A percentile compares a stretch with the other conserved stretches of the same genome.
These are phyloP conservation scores for Quercus suber DNA, from an alignment of 306 rosid genomes.

Conservation along the genomic window DNA sequence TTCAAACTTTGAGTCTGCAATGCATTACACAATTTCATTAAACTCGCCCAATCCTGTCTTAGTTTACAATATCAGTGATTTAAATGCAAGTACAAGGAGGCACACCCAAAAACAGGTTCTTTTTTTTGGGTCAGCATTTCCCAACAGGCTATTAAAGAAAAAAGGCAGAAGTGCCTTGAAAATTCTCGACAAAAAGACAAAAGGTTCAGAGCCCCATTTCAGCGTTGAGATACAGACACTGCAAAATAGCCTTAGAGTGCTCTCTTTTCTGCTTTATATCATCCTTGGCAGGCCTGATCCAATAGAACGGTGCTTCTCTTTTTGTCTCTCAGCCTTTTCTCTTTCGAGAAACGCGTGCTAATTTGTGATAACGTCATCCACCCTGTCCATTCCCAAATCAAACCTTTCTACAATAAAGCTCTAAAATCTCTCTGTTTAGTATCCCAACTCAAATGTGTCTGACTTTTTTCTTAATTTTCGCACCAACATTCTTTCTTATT, in stretches of 20 bases:
- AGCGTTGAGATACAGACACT: conserved; percentile 31
- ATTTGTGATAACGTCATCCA: conserved; percentile 64
- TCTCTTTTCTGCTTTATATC: not conserved
- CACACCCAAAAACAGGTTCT: not conserved
- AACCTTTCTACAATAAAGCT: conserved; percentile 1
- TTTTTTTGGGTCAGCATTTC: conserved; percentile 22
- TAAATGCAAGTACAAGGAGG: not conserved
- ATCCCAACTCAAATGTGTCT: not conserved
- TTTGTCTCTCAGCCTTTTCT: conserved; percentile 46
- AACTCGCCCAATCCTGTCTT: not conserved
- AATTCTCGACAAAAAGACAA: conserved; percentile 81
- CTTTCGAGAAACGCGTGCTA: conserved; percentile 74
- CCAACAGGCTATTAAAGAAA: conserved; percentile 9
- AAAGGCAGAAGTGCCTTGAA: conserved; percentile 45
- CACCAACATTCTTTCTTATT: not conserved
- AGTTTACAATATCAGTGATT: not conserved
- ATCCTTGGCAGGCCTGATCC: conserved; percentile 38
- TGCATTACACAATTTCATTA: not conserved
- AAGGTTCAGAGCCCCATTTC: conserved; percentile 46
- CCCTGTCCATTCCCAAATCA: conserved; percentile 3
- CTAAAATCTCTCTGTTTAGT: not conserved
- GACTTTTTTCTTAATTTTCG: not conserved
- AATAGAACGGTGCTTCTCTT: conserved; percentile 44
- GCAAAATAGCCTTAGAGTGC: conserved; percentile 13
- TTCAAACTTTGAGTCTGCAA: not conserved